Evolutionary conservation across 2,329 filamentous ascomycete genomes (phyloP).

Genomic region (Cladobotryum mycophilum): DNA sequence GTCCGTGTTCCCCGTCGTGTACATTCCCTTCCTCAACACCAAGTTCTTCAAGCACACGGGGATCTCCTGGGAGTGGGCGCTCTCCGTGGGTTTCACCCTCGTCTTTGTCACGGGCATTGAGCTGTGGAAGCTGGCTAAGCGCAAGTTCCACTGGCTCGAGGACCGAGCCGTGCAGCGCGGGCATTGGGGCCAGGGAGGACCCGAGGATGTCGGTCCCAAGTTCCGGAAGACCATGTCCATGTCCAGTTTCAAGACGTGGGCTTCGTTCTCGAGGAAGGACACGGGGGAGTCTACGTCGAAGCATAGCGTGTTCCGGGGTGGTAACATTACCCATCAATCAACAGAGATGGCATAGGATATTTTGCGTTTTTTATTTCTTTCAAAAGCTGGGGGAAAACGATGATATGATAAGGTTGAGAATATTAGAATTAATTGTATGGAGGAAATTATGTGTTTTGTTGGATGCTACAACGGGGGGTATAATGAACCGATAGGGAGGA

Average conservation of each 20-base stretch:
- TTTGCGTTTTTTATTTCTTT: too few relatives aligned
- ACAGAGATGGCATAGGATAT: conserved; percentile 1
- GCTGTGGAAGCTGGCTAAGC: conserved; percentile 65
- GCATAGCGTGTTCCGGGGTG: conserved; percentile 19
- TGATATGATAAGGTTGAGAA: not conserved
- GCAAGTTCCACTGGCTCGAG: conserved; percentile 46
- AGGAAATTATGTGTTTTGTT: not conserved
- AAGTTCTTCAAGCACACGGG: conserved; percentile 66
- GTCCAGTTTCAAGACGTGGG: conserved; percentile 45
- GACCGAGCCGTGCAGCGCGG: conserved; percentile 45
- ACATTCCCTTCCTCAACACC: conserved; percentile 65
- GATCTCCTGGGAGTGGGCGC: conserved; percentile 70
- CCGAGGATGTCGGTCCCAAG: conserved; percentile 39
- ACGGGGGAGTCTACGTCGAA: conserved; percentile 31
- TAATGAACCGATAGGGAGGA: too few relatives aligned
- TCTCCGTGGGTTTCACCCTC: conserved; percentile 57
- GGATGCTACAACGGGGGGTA: not conserved
- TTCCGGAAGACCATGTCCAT: conserved; percentile 46
- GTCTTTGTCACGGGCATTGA: conserved; percentile 64
- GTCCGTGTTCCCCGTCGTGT: conserved; percentile 62
- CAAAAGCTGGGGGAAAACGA: not conserved
- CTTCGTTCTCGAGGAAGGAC: conserved; percentile 36
- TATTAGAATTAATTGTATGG: not conserved
- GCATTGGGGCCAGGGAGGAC: conserved; percentile 46
- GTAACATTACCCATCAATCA: conserved; percentile 8